Conservation (phyloP, 2,329 filamentous ascomycete genomes). For the Sporothrix phasma region DNA sequence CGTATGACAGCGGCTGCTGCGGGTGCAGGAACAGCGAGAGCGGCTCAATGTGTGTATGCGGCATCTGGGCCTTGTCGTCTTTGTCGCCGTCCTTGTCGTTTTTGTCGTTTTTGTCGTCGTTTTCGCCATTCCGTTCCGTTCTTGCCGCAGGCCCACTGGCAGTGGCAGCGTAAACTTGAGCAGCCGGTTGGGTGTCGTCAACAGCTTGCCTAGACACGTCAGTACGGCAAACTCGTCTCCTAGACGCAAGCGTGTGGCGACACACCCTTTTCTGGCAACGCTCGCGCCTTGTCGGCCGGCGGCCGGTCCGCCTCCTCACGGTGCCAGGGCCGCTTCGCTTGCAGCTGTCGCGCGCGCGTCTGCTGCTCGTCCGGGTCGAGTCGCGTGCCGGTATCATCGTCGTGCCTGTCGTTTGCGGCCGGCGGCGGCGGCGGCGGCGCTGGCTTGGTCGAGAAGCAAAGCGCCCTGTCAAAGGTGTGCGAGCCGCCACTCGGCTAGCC, state of each 20-base stretch:
- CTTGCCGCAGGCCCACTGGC: slow-evolving; percentile 34
- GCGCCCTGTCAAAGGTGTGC: no score
- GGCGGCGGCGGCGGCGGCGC: no score
- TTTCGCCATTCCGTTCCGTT: slow-evolving; percentile 25
- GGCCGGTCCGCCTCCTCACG: slow-evolving; percentile 45
- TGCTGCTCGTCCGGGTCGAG: background rate
- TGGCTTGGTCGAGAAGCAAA: background rate
- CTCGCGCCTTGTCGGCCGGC: slow-evolving; percentile 23
- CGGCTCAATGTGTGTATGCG: slow-evolving; percentile 52
- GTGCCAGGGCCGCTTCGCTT: slow-evolving; percentile 47
- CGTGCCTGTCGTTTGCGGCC: background rate
- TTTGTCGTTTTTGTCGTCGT: slow-evolving; percentile 23
- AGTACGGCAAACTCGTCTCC: no score
- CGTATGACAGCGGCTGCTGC: slow-evolving; percentile 81
- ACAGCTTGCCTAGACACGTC: slow-evolving; percentile 51
- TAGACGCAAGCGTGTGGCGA: no score
- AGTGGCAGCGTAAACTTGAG: slow-evolving; percentile 74
- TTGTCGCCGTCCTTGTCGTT: background rate
- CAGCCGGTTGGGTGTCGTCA: slow-evolving; percentile 70
- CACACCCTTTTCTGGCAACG: slow-evolving; percentile 27
- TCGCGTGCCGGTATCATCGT: background rate
- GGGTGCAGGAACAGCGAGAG: slow-evolving; percentile 79
- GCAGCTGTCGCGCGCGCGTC: background rate
- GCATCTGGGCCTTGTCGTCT: slow-evolving; percentile 22
- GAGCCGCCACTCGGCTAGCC: no score